Conservation (phyloP, 352 stramenopile genomes). For the Phytophthora pini region DNA sequence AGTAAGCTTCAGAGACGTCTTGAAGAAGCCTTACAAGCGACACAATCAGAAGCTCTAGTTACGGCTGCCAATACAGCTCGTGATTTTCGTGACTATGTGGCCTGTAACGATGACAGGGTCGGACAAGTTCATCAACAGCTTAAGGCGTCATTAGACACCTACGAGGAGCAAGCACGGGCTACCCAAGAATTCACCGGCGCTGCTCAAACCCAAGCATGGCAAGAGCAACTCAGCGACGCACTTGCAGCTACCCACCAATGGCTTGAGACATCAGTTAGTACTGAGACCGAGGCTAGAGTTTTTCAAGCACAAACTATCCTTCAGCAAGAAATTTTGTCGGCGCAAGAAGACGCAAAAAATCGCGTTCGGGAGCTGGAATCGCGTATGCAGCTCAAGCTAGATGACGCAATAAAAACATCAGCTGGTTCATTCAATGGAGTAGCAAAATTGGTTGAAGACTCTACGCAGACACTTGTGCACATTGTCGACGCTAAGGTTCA, state of each 20-base stretch:
- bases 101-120: neutral
- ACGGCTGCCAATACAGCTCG: too few species aligned
- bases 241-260: neutral
- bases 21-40: too few species aligned
- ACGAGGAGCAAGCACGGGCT: neutral
- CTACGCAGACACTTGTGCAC: neutral
- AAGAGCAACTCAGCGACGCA: neutral
- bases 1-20: too few species aligned
- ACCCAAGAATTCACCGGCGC: neutral
- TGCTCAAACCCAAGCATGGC: neutral
- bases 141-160: neutral
- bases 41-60: too few species aligned
- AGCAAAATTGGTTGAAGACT: conserved; percentile 1
- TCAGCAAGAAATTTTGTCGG: neutral
- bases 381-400: neutral
- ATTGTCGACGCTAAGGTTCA: conserved; percentile 3
- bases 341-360: neutral
- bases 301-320: neutral
- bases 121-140: neutral
- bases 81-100: neutral
- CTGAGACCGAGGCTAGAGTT: neutral
- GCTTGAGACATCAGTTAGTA: neutral
- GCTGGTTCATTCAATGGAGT: neutral
- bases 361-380: neutral
- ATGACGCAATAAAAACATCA: neutral